Evolutionary conservation across 2,329 filamentous ascomycete genomes (phyloP).

Genomic region (Ambrosiella beaveri): DNA sequence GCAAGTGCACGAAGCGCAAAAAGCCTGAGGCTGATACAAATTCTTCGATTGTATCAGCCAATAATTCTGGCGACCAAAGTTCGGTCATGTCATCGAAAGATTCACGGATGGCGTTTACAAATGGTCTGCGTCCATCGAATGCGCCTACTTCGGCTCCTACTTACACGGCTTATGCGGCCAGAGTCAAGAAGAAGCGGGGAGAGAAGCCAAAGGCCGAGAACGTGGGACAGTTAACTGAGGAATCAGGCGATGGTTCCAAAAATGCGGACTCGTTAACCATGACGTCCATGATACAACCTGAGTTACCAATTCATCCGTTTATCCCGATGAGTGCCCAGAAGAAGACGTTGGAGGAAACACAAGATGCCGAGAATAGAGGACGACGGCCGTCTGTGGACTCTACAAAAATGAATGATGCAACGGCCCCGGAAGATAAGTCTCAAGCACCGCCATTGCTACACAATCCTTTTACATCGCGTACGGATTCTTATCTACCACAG

Average conservation of each 20-base stretch:
- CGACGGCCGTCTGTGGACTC: too few relatives aligned
- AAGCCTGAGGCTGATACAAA: neutral
- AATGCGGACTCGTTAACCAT: neutral
- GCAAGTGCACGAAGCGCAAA: constrained; percentile 7
- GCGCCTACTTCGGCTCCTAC: neutral
- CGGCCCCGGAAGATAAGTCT: too few relatives aligned
- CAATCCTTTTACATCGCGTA: too few relatives aligned
- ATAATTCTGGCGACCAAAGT: neutral
- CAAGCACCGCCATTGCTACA: too few relatives aligned
- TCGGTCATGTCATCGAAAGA: neutral
- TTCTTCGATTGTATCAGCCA: neutral
- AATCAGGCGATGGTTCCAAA: neutral
- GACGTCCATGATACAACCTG: too few relatives aligned
- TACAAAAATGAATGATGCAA: too few relatives aligned
- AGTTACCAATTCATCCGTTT: too few relatives aligned
- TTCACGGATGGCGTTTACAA: neutral
- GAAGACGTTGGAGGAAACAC: too few relatives aligned
- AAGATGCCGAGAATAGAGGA: too few relatives aligned
- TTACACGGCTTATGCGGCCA: neutral
- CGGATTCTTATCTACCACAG: too few relatives aligned
- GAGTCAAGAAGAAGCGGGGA: neutral
- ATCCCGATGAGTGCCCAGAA: too few relatives aligned
- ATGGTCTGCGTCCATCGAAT: neutral
- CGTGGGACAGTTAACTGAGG: neutral
- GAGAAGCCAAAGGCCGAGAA: neutral